Evolutionary conservation across 2,329 filamentous ascomycete genomes (phyloP).

Genomic region (Claviceps africana): DNA sequence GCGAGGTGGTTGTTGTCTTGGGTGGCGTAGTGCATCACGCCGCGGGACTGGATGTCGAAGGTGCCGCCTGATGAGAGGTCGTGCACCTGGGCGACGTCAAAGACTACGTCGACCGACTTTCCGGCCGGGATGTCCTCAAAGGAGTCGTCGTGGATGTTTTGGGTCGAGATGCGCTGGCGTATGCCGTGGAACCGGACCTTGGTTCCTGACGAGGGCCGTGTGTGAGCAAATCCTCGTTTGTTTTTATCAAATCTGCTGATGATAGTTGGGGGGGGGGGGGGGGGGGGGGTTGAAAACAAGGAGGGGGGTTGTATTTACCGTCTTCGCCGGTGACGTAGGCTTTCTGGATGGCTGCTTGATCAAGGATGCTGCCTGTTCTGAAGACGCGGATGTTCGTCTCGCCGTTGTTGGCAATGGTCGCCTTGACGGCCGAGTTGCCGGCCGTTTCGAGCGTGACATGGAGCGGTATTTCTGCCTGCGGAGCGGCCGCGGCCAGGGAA

Average conservation of each 20-base stretch:
- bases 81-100: conserved; percentile 42
- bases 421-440: conserved; percentile 39
- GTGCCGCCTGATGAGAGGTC: conserved; percentile 35
- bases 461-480: conserved; percentile 18
- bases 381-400: conserved; percentile 33
- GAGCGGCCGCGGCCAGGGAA: conserved; percentile 2
- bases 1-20: conserved; percentile 36
- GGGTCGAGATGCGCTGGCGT: neutral
- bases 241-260: neutral
- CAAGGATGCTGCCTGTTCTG: conserved; percentile 38
- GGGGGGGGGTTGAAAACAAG: too few relatives aligned
- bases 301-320: conserved; percentile 3
- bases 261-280: neutral
- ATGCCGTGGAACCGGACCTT: conserved; percentile 38
- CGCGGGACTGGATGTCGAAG: conserved; percentile 41
- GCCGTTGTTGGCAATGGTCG: conserved; percentile 38
- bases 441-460: conserved; percentile 31
- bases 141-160: conserved; percentile 29
- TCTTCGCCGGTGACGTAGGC: conserved; percentile 25
- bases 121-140: conserved; percentile 35
- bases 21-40: conserved; percentile 40
- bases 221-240: neutral
- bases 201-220: conserved; percentile 13
- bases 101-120: conserved; percentile 35
- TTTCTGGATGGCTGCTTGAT: conserved; percentile 37